phyloP scores from a whole-genome alignment of 352 stramenopile genomes.

The Peronosclerospora sorghi region DNA sequence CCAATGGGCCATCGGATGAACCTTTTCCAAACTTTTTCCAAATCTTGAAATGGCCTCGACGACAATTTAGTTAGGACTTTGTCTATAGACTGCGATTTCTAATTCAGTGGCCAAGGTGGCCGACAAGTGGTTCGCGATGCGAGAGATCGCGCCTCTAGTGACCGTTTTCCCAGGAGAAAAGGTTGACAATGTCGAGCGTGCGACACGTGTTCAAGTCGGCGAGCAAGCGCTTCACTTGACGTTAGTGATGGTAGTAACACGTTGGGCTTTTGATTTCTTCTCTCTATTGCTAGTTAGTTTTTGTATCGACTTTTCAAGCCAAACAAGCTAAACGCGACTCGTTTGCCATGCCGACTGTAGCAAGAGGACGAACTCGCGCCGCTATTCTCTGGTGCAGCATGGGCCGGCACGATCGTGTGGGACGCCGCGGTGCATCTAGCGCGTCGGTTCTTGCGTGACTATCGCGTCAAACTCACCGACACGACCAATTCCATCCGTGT shows the following conservation, averaged over 20 bases:
- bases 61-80: too few species aligned
- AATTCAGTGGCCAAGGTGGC: constrained; percentile 6
- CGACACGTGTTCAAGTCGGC: constrained; percentile 41
- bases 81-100: not conserved
- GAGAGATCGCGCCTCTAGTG: constrained; percentile 6
- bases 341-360: too few species aligned
- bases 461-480: constrained; percentile 23
- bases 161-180: constrained; percentile 46
- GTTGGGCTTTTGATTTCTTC: not conserved
- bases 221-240: constrained; percentile 45
- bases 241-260: constrained; percentile 44
- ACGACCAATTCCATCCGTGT: constrained; percentile 27
- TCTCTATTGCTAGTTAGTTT: not conserved
- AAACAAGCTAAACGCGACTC: too few species aligned
- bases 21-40: not conserved
- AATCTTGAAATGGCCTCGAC: not conserved
- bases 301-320: not conserved
- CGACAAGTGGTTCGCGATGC: too few species aligned
- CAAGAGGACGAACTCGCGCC: constrained; percentile 84
- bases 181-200: constrained; percentile 45
- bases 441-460: constrained; percentile 40
- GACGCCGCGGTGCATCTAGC: constrained; percentile 66
- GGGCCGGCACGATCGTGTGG: constrained; percentile 89
- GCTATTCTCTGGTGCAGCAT: constrained; percentile 88
- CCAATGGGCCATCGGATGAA: constrained; percentile 10